Evolutionary conservation across 305 asterid genomes (phyloP), one percentile per base, ranked within the genome.

Genomic region (Fraxinus velutina): DNA sequence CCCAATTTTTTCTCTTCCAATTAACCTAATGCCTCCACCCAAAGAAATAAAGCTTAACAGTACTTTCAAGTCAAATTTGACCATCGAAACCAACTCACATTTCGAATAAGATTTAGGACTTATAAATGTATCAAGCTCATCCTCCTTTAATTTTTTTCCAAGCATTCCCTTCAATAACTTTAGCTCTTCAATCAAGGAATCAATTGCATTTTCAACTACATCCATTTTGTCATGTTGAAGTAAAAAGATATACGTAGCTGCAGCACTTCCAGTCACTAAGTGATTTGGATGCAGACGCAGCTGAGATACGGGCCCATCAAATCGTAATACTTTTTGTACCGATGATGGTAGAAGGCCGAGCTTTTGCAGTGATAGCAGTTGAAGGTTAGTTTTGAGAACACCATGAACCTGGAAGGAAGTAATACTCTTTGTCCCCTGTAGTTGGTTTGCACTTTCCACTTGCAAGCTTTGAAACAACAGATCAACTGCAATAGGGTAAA

Each of bases 271-370:
- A 72, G 98, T 92, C 79, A 96, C 97, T n/a, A 92, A 87, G 89
- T 93, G 94, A 87, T 93, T 96, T 82, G 99, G 99, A 90, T 96
- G 98, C 90, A 94, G 84, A 79, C 99, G 99, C 88, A 94, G 76
- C 88, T 86, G 95, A 87, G 98, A 94, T 85, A 96, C 87, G 85
- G 97, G 92, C 44, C 92, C 90, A 84, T 87, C 91, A 85, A 91
- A 90, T 82, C 37, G 94, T 77, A 96, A 80, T 85, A 92, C 87
- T 86, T 93, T 92, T 81, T 87, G 89, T 64, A 92, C 95, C 76
- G 93, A 93, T 83, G 97, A 91, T 12, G 98, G 85, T 68, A 88
- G 86, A 85, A 96, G 95, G 75, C 99, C 99, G 86, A 86, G 90
- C 89, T 96, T 96, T 91, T 96, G 99, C 77, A 96, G 97, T 4